These are phyloP conservation scores for Xylaria sp. DNA, from an alignment of 2,329 filamentous ascomycete genomes.

Conservation along the genomic window DNA sequence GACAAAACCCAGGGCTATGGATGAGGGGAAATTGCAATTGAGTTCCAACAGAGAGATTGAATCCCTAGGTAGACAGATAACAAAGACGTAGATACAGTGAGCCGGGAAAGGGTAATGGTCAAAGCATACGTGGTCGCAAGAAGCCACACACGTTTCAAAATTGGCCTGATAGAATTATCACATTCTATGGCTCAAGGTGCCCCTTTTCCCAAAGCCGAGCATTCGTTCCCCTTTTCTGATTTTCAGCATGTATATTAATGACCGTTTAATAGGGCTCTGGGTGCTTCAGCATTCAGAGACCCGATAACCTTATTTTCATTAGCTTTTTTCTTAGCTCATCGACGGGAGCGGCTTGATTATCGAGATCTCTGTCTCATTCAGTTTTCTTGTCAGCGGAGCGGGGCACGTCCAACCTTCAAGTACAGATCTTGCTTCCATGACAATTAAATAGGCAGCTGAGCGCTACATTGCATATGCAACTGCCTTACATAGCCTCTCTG, in stretches of 20 bases:
- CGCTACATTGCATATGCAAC: conserved; percentile 10
- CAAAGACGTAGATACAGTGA: not conserved
- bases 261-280: not conserved
- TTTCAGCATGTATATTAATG: not conserved
- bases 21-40: not conserved
- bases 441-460: not conserved
- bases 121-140: not conserved
- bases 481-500: not conserved
- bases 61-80: not conserved
- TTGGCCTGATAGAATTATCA: not conserved
- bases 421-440: not conserved
- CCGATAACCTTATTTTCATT: not conserved
- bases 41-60: not conserved
- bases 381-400: conserved; percentile 9
- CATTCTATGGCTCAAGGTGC: not conserved
- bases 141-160: not conserved
- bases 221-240: not conserved
- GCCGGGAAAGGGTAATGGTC: not conserved
- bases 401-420: not conserved
- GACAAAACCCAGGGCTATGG: conserved; percentile 15
- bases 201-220: too few species aligned
- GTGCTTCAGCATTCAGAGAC: too few species aligned
- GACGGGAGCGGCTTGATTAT: not conserved
- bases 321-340: not conserved
- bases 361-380: not conserved